Evolutionary conservation across 371 early-diverging fungal genomes (phyloP).

Genomic region (Syncephalastrum sp.): DNA sequence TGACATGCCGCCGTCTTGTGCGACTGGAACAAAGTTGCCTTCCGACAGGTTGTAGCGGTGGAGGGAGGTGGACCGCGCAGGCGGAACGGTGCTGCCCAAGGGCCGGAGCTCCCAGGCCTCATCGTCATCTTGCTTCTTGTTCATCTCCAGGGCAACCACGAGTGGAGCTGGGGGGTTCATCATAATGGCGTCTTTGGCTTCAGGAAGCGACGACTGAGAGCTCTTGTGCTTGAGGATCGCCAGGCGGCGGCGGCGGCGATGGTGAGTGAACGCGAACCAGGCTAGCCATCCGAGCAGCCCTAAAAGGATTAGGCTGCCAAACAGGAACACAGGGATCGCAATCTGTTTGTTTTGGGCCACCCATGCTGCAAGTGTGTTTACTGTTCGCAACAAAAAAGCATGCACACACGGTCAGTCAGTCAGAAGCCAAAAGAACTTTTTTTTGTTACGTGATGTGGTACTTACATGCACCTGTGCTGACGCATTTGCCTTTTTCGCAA

Average conservation of each 20-base stretch:
- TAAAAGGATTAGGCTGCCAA: slow-evolving; percentile 49
- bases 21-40: slow-evolving; percentile 3
- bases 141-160: slow-evolving; percentile 7
- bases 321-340: slow-evolving; percentile 56
- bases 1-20: neutral
- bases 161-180: neutral
- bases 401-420: neutral
- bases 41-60: slow-evolving; percentile 13
- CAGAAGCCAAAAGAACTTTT: neutral
- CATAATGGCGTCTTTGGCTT: slow-evolving; percentile 8
- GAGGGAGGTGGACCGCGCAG: slow-evolving; percentile 4
- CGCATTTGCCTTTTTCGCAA: slow-evolving; percentile 55
- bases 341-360: slow-evolving; percentile 45
- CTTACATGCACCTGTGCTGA: slow-evolving; percentile 48
- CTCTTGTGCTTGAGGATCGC: slow-evolving; percentile 34
- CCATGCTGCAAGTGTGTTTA: slow-evolving; percentile 50
- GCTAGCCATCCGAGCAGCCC: slow-evolving; percentile 28
- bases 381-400: slow-evolving; percentile 18
- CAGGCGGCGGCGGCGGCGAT: slow-evolving; percentile 18
- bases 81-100: neutral
- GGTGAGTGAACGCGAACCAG: slow-evolving; percentile 26
- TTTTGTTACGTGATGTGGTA: neutral
- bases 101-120: slow-evolving; percentile 13
- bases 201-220: slow-evolving; percentile 31
- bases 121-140: slow-evolving; percentile 3